A percentile compares a stretch with the other conserved stretches of the same genome.
These are phyloP conservation scores for Oenanthe javanica DNA, from an alignment of 140 eudicot species.

Conservation along the genomic window DNA sequence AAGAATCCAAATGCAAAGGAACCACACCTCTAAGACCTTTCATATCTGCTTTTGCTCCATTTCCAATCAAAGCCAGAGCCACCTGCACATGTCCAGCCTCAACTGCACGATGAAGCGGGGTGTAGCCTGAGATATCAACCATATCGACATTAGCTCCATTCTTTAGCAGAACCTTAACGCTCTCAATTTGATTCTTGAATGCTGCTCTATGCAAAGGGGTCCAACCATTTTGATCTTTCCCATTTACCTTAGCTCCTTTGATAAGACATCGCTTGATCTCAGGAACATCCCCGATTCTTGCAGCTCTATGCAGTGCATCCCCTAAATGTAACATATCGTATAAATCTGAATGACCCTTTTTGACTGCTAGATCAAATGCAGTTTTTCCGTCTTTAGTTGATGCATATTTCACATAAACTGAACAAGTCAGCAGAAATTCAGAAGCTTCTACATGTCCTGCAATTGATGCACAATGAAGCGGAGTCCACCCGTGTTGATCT, in stretches of 20 bases:
- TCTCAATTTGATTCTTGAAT: slow-evolving; percentile 48
- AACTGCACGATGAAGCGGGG: slow-evolving; percentile 47
- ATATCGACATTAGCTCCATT: slow-evolving; percentile 55
- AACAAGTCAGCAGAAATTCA: slow-evolving; percentile 33
- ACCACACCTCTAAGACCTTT: slow-evolving; percentile 38
- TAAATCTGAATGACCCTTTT: slow-evolving; percentile 35
- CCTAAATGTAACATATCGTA: slow-evolving; percentile 45
- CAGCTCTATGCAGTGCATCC: slow-evolving; percentile 46
- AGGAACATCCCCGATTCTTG: slow-evolving; percentile 34
- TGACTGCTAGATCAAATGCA: slow-evolving; percentile 48
- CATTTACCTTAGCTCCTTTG: slow-evolving; percentile 49
- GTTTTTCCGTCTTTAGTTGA: slow-evolving; percentile 47
- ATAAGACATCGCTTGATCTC: slow-evolving; percentile 35
- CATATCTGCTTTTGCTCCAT: slow-evolving; percentile 51
- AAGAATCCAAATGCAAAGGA: slow-evolving; percentile 35
- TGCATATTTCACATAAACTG: slow-evolving; percentile 36
- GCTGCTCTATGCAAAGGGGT: slow-evolving; percentile 72
- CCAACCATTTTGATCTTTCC: slow-evolving; percentile 72
- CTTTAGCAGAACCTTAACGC: slow-evolving; percentile 38
- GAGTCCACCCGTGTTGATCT: slow-evolving; percentile 44
- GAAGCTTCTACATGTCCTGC: slow-evolving; percentile 45
- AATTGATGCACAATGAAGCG: slow-evolving; percentile 46
- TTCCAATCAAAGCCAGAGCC: slow-evolving; percentile 31
- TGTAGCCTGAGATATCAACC: slow-evolving; percentile 40
- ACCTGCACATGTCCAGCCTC: slow-evolving; percentile 48